Conservation (phyloP, 805 yeast species). For the Zygosaccharomyces rouxii region DNA sequence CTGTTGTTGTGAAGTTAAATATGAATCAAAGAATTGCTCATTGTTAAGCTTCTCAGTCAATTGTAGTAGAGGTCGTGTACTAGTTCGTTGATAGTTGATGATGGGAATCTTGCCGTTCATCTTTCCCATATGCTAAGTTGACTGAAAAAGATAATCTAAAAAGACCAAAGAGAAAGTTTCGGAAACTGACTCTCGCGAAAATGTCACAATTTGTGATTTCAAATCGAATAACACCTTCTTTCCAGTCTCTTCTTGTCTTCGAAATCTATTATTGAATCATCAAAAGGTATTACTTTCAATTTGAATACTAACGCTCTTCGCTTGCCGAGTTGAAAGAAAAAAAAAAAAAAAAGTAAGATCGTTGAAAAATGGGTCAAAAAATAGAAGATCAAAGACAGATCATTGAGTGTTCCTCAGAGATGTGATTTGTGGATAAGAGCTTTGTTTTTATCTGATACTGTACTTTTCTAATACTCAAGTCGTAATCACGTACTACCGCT, state of each 20-base stretch:
- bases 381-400: no score
- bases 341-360: no score
- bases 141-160: background rate
- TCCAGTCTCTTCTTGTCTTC: background rate
- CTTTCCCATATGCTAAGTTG: background rate
- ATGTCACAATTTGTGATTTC: background rate
- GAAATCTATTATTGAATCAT: background rate
- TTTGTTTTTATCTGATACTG: no score
- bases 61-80: slow-evolving; percentile 29
- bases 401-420: no score
- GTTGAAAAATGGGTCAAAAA: no score
- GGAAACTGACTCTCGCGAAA: background rate
- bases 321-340: background rate
- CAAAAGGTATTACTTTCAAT: background rate
- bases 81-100: slow-evolving; percentile 31
- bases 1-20: slow-evolving; percentile 53
- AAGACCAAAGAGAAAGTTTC: background rate
- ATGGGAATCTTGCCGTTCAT: slow-evolving; percentile 20
- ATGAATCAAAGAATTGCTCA: slow-evolving; percentile 43
- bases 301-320: background rate
- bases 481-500: no score
- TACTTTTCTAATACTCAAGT: no score
- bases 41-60: slow-evolving; percentile 37
- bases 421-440: no score
- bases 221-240: background rate